Evolutionary conservation across 2,329 filamentous ascomycete genomes (phyloP).

Genomic region (Fulvia fulva): DNA sequence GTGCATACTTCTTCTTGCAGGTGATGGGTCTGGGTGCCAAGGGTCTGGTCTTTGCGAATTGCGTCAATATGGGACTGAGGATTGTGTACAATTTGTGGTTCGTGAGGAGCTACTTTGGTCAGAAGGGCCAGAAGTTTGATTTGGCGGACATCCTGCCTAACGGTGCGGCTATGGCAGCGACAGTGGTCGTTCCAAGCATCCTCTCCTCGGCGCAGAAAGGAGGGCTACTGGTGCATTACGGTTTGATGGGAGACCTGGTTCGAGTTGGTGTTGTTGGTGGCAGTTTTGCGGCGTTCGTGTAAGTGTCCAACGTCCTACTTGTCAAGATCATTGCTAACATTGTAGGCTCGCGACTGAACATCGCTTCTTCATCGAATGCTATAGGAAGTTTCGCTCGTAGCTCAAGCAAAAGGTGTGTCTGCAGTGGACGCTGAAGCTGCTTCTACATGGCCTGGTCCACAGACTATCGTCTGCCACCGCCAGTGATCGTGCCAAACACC

Average conservation of each 20-base stretch:
- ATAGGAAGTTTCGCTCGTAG: neutral
- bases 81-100: conserved; percentile 78
- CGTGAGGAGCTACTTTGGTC: conserved; percentile 60
- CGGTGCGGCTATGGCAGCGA: conserved; percentile 34
- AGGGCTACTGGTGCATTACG: conserved; percentile 32
- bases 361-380: conserved; percentile 7
- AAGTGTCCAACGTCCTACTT: conserved; percentile 18
- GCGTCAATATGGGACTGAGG: conserved; percentile 81
- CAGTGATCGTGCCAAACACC: too few species aligned
- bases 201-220: conserved; percentile 29
- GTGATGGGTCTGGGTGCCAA: conserved; percentile 66
- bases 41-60: conserved; percentile 82
- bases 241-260: conserved; percentile 41
- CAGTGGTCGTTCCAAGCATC: conserved; percentile 36
- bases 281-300: conserved; percentile 36
- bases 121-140: conserved; percentile 37
- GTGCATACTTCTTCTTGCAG: conserved; percentile 72
- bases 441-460: too few species aligned
- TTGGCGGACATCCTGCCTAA: conserved; percentile 31
- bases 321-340: neutral
- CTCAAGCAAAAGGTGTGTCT: neutral
- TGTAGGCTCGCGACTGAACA: neutral
- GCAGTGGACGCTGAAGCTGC: too few species aligned
- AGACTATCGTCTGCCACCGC: too few species aligned
- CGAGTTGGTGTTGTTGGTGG: conserved; percentile 37